Conservation (phyloP, 441 rosid species). For the Geranium incanum region DNA sequence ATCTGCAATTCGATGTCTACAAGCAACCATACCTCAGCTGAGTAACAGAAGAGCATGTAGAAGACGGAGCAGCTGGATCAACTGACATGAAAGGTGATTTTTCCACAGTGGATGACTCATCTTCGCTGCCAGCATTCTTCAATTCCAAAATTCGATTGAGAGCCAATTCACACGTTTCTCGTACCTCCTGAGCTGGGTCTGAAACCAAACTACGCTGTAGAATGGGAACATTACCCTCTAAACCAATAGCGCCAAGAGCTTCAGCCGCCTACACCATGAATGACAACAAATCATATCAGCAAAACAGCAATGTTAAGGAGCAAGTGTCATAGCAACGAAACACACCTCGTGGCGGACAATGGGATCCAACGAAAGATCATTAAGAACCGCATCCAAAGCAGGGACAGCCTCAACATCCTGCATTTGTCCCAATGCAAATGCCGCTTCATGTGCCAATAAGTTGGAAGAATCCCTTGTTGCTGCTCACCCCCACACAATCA, state of each 20-base stretch:
- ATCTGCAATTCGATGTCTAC: background rate
- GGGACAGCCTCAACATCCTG: constrained; percentile 89
- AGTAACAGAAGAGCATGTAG: constrained; percentile 53
- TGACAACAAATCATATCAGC: background rate
- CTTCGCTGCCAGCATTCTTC: constrained; percentile 24
- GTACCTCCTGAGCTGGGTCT: constrained; percentile 89
- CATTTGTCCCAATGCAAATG: constrained; percentile 98
- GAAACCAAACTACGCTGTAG: constrained; percentile 52
- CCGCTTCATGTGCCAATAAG: constrained; percentile 92
- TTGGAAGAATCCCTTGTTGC: constrained; percentile 88
- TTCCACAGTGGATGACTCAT: constrained; percentile 19
- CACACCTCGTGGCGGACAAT: constrained; percentile 90
- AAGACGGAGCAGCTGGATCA: constrained; percentile 77
- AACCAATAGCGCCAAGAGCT: constrained; percentile 91
- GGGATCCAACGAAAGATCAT: constrained; percentile 78
- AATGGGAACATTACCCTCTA: constrained; percentile 45
- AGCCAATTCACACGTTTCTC: constrained; percentile 97
- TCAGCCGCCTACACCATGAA: constrained; percentile 62
- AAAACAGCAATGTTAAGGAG: background rate
- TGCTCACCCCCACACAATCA: constrained; percentile 17
- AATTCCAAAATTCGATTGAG: constrained; percentile 65
- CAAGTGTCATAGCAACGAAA: background rate
- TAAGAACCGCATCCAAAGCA: constrained; percentile 59
- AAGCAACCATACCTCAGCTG: constrained; percentile 49
- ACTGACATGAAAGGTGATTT: constrained; percentile 86